A percentile compares a stretch with the other conserved stretches of the same genome.
These are phyloP conservation scores for Cyberlindnera mycetangii DNA, from an alignment of 805 yeast genomes.

Conservation along the genomic window DNA sequence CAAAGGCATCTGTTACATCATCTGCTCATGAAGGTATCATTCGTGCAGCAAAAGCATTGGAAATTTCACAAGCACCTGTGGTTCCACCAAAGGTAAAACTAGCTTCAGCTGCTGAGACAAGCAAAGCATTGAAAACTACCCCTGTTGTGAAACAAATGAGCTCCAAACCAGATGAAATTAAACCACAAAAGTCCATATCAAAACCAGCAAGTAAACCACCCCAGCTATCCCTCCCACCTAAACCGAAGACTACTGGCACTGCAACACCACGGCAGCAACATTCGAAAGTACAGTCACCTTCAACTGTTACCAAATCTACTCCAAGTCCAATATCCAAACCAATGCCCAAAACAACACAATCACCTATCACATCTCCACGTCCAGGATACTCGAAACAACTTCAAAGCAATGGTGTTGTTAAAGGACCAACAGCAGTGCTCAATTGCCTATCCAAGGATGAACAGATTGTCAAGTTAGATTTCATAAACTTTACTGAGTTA, in stretches of 20 bases:
- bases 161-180: not conserved
- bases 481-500: constrained; percentile 22
- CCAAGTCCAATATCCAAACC: constrained; percentile 2
- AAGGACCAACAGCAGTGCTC: constrained; percentile 9
- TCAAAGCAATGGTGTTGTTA: not conserved
- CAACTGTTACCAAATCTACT: constrained; percentile 4
- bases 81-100: constrained; percentile 1
- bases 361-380: constrained; percentile 4
- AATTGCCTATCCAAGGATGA: constrained; percentile 17
- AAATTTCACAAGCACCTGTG: not conserved
- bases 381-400: constrained; percentile 2
- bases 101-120: not conserved
- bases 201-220: constrained; percentile 6
- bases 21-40: not conserved
- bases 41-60: not conserved
- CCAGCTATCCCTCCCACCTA: constrained; percentile 21
- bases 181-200: constrained; percentile 4
- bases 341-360: constrained; percentile 2
- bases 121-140: not conserved
- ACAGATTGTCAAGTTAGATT: constrained; percentile 26
- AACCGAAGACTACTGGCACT: not conserved
- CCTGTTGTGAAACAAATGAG: constrained; percentile 1
- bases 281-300: constrained; percentile 16
- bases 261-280: constrained; percentile 19
- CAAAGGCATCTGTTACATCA: not conserved